A percentile compares a stretch with the other conserved stretches of the same genome.
These are phyloP conservation scores for Neonectria hederae DNA, from an alignment of 2,329 filamentous ascomycete species.

Conservation along the genomic window DNA sequence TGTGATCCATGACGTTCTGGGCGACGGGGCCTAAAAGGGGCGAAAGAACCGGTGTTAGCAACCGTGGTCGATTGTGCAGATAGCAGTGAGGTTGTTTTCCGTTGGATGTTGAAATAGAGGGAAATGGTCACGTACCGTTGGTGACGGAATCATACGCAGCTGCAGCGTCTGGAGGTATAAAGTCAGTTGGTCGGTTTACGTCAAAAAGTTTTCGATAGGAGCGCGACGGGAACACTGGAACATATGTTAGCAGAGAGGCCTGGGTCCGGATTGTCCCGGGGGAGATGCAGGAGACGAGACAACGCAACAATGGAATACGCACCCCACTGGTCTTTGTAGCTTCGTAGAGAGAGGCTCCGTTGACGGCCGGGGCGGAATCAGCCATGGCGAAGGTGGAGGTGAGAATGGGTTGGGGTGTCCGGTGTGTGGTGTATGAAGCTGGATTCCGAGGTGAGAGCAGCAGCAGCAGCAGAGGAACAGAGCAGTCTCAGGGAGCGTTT, in stretches of 20 bases:
- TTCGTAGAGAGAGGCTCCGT: constrained; percentile 58
- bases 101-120: neutral
- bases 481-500: neutral
- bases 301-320: constrained; percentile 36
- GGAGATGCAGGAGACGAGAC: constrained; percentile 10
- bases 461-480: neutral
- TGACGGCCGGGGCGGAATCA: constrained; percentile 50
- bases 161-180: constrained; percentile 54
- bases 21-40: constrained; percentile 63
- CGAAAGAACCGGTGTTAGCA: constrained; percentile 25
- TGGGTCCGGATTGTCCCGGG: constrained; percentile 26
- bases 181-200: constrained; percentile 43
- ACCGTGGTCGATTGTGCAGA: constrained; percentile 1
- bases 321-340: constrained; percentile 65
- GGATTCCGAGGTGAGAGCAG: constrained; percentile 3
- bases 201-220: constrained; percentile 13
- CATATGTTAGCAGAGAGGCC: constrained; percentile 34
- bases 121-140: constrained; percentile 52
- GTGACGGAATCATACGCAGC: constrained; percentile 59
- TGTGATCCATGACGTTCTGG: constrained; percentile 66
- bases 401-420: neutral
- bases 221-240: constrained; percentile 21
- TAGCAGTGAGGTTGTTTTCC: neutral
- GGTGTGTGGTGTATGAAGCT: neutral
- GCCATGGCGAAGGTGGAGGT: constrained; percentile 27